These are phyloP conservation scores for Aspergillus steynii DNA, from an alignment of 495 filamentous ascomycete species.

Conservation along the genomic window DNA sequence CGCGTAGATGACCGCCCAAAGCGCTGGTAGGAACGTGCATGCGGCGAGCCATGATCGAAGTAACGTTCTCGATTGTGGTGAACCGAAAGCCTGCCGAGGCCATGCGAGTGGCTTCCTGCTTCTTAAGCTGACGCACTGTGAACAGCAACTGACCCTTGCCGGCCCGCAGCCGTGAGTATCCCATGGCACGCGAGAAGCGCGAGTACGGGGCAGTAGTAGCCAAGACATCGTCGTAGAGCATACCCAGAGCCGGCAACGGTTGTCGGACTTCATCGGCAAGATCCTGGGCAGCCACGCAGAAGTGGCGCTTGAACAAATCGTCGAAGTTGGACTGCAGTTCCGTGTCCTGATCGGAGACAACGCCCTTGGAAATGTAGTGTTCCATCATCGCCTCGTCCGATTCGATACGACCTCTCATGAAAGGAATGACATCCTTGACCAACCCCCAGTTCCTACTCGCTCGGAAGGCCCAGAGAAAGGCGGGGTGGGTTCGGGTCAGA, in stretches of 20 bases:
- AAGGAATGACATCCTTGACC: constrained; percentile 64
- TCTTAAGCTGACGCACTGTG: constrained; percentile 66
- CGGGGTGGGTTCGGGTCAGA: constrained; percentile 73
- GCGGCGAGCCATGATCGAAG: constrained; percentile 61
- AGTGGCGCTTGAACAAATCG: constrained; percentile 79
- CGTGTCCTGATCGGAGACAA: constrained; percentile 37
- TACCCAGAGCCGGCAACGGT: constrained; percentile 63
- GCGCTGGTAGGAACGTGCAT: constrained; percentile 66
- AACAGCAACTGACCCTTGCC: constrained; percentile 78
- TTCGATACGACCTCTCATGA: constrained; percentile 64
- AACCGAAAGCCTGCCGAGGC: constrained; percentile 76
- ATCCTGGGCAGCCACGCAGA: constrained; percentile 75
- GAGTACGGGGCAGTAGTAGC: constrained; percentile 55
- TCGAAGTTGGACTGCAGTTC: constrained; percentile 63
- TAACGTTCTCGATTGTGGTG: constrained; percentile 67
- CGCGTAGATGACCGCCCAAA: constrained; percentile 54
- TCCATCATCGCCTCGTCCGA: constrained; percentile 34
- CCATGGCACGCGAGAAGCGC: constrained; percentile 36
- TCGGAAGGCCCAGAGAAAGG: constrained; percentile 86
- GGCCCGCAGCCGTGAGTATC: constrained; percentile 36
- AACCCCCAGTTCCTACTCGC: constrained; percentile 74
- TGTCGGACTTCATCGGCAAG: constrained; percentile 67
- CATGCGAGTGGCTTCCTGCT: constrained; percentile 59
- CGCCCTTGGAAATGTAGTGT: constrained; percentile 42
- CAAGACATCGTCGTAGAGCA: constrained; percentile 78